These are phyloP conservation scores for Elsinoe arachidis DNA, from an alignment of 2,329 filamentous ascomycete genomes.

Conservation along the genomic window DNA sequence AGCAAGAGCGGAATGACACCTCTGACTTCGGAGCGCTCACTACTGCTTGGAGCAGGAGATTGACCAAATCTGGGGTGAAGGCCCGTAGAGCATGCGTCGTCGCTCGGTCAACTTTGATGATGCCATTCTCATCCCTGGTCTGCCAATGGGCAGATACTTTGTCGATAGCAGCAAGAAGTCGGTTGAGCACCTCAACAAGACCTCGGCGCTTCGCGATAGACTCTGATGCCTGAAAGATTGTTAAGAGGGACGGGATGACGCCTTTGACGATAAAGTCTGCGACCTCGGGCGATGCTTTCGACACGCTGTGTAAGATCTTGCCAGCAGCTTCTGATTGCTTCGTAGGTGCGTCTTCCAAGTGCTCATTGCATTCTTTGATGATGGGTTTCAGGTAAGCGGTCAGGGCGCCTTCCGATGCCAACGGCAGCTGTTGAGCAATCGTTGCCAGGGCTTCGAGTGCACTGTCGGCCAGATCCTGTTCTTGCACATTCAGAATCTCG, in stretches of 20 bases:
- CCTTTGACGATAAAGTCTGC: conserved; percentile 49
- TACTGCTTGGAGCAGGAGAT: conserved; percentile 36
- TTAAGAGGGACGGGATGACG: conserved; percentile 49
- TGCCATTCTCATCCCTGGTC: conserved; percentile 19
- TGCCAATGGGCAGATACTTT: conserved; percentile 50
- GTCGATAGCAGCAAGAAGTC: conserved; percentile 50
- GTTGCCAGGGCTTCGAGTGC: conserved; percentile 47
- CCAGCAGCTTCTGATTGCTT: conserved; percentile 59
- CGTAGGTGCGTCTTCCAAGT: conserved; percentile 58
- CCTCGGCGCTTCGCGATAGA: conserved; percentile 55
- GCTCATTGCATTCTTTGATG: conserved; percentile 59
- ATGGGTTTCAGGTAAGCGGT: conserved; percentile 51
- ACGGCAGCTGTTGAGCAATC: conserved; percentile 48
- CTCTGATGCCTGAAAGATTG: conserved; percentile 52
- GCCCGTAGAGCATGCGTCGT: conserved; percentile 32
- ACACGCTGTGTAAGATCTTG: conserved; percentile 50
- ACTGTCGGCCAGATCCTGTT: conserved; percentile 55
- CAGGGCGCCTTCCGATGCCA: conserved; percentile 39
- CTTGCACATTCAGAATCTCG: conserved; percentile 58
- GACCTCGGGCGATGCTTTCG: conserved; percentile 46
- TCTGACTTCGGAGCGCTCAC: conserved; percentile 38
- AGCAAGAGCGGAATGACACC: conserved; percentile 41
- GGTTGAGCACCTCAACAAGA: conserved; percentile 51
- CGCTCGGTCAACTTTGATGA: conserved; percentile 17
- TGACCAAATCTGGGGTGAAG: conserved; percentile 34